Base-by-base conservation (phyloP, 495 filamentous ascomycete genomes). In the Xylaria acuta region DNA sequence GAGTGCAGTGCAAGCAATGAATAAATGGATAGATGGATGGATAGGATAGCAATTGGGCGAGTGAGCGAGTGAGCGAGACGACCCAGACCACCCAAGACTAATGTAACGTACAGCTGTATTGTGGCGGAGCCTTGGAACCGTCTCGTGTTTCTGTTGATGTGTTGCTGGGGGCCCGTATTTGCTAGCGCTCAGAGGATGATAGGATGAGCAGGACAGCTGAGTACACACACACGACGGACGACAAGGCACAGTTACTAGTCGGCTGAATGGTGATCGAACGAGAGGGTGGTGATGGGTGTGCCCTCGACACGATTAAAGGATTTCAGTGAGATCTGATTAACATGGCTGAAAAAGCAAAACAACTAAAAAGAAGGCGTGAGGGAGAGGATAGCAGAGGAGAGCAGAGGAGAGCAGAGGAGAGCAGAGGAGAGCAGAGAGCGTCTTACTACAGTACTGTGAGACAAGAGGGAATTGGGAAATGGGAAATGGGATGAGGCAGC, bases 51-150 rank as follows among this genome's bases (percentile, higher is more conserved):
- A 34, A 36, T 14, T 14, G 65, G 25, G 27, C 34, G 47, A 41
- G 32, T 8, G 64, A 56, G 65, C n/a, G 22, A 41, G 47, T 38
- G 32, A 63, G 36, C n/a, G 58, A 63, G 34, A 41, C 25, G 51
- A 49, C 22, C 22, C 58, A 60, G 58, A 60, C 58, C 2, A 67
- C 43, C n/a, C 32, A 36, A 25, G n/a, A 22, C 64, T 53, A 67
- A 53, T 67, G 64, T 45, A 67, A 53, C 32, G 64, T 47, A n/a
- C 47, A 32, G 64, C 64, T 67, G 64, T 67, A 53, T 53, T 40
- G 64, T 67, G 64, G 64, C 64, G 64, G 64, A 67, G 64, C 47
- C 64, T n/a, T n/a, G n/a, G n/a, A n/a, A n/a, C n/a, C n/a, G n/a
- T n/a, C 64, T 67, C 64, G 64, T 67, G 64, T 67, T 67, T 67